Conservation (phyloP, 2,329 filamentous ascomycete genomes). For the Arachnomyces sp. region DNA sequence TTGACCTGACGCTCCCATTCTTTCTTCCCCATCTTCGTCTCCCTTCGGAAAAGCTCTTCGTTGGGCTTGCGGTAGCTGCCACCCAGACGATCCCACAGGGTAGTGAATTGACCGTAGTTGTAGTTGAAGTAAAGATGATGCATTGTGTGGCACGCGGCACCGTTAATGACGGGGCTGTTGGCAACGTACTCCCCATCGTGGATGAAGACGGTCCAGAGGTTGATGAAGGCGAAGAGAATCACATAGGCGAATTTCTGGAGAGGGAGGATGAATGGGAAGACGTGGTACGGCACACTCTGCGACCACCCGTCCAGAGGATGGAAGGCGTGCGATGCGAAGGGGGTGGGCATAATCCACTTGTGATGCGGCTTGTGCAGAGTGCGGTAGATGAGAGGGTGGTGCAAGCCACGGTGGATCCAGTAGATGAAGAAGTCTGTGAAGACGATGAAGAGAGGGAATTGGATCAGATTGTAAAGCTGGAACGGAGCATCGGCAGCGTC, state of each 20-base stretch:
- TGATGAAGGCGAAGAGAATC: slow-evolving; percentile 79
- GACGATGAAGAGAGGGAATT: slow-evolving; percentile 79
- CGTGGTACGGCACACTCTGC: slow-evolving; percentile 83
- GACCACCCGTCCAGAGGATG: slow-evolving; percentile 86
- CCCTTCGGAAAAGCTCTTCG: slow-evolving; percentile 71
- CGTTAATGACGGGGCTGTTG: slow-evolving; percentile 86
- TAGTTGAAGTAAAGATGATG: slow-evolving; percentile 84
- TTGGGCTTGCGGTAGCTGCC: slow-evolving; percentile 83
- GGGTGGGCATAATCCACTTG: slow-evolving; percentile 99
- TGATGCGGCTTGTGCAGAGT: slow-evolving; percentile 92
- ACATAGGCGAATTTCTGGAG: slow-evolving; percentile 87
- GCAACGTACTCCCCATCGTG: slow-evolving; percentile 92
- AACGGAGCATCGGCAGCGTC: slow-evolving; percentile 65
- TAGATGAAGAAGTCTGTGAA: slow-evolving; percentile 91
- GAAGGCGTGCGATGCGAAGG: slow-evolving; percentile 87
- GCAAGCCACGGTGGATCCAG: slow-evolving; percentile 79
- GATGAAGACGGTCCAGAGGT: slow-evolving; percentile 95
- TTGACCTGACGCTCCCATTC: slow-evolving; percentile 71
- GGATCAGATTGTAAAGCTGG: slow-evolving; percentile 65
- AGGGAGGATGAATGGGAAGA: slow-evolving; percentile 88
- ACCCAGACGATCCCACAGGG: slow-evolving; percentile 79
- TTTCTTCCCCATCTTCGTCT: slow-evolving; percentile 72
- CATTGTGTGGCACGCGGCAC: slow-evolving; percentile 86
- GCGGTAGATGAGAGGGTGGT: slow-evolving; percentile 77
- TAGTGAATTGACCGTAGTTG: slow-evolving; percentile 94